Percentiles rank a stretch among this genome's conserved stretches.
Conservation (phyloP, 2,329 filamentous ascomycete species). For the Diaporthe eres region DNA sequence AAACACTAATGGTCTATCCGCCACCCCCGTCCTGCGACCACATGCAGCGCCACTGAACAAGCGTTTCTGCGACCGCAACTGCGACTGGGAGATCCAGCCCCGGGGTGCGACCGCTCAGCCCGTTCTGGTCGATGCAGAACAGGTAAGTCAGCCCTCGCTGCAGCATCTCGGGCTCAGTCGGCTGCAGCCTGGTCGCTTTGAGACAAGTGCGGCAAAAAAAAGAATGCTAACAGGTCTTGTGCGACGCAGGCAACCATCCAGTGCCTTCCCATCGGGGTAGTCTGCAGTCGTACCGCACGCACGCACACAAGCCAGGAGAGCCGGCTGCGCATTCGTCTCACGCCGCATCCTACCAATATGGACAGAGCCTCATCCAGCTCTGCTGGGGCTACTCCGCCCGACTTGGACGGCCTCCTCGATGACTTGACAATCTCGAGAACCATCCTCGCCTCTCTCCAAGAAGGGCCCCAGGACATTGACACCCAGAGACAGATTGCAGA, state of each 20-base stretch:
- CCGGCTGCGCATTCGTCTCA: conserved; percentile 24
- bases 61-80: background rate
- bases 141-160: conserved; percentile 5
- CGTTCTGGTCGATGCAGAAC: conserved; percentile 7
- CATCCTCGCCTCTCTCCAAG: conserved; percentile 59
- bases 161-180: conserved; percentile 2
- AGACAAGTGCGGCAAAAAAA: conserved; percentile 27
- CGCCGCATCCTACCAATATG: conserved; percentile 23
- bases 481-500: conserved; percentile 49
- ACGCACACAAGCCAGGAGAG: conserved; percentile 12
- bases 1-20: background rate
- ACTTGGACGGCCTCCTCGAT: conserved; percentile 49
- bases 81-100: conserved; percentile 5
- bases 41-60: conserved; percentile 30
- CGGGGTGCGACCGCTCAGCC: background rate
- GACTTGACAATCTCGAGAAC: conserved; percentile 60
- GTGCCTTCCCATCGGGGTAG: conserved; percentile 13
- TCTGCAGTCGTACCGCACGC: conserved; percentile 3
- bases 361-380: conserved; percentile 34
- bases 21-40: conserved; percentile 1
- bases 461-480: conserved; percentile 46
- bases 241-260: conserved; percentile 9
- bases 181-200: conserved; percentile 30
- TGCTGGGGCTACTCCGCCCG: conserved; percentile 18
- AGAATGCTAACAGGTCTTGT: conserved; percentile 25